Conservation (phyloP, 345 rosid species). For the Boechera divaricarpa region DNA sequence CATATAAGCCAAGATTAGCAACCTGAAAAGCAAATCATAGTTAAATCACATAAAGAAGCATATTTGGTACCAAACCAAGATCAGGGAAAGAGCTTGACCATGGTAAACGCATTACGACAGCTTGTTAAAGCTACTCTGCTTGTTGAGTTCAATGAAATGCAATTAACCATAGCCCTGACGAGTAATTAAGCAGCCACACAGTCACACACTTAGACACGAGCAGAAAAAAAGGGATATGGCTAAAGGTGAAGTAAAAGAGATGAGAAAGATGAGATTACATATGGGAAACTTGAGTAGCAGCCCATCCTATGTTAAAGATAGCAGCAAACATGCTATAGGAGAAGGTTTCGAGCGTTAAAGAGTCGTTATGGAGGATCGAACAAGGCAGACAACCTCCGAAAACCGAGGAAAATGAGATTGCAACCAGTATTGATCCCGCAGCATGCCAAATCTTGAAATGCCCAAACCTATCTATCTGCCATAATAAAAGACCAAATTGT, state of each 20-base stretch:
- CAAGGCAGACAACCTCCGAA: constrained; percentile 93
- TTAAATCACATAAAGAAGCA: constrained; percentile 15
- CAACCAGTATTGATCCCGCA: constrained; percentile 89
- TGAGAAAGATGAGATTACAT: constrained; percentile 57
- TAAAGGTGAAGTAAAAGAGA: constrained; percentile 17
- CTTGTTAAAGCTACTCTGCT: constrained; percentile 89
- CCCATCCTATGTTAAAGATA: constrained; percentile 96
- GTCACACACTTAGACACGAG: constrained; percentile 23
- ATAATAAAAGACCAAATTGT: constrained; percentile 22
- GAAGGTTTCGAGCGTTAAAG: constrained; percentile 62
- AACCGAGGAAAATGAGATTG: constrained; percentile 93
- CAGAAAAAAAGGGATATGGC: neutral
- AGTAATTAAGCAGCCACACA: constrained; percentile 4
- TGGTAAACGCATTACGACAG: constrained; percentile 94
- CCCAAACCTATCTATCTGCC: constrained; percentile 97
- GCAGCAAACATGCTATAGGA: constrained; percentile 89
- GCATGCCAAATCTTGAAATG: constrained; percentile 95
- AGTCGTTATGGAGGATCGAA: constrained; percentile 55
- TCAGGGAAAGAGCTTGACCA: constrained; percentile 57
- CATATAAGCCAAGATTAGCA: constrained; percentile 90
- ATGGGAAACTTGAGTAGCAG: constrained; percentile 97
- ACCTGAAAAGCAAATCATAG: constrained; percentile 51
- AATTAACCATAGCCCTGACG: constrained; percentile 90
- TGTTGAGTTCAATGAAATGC: constrained; percentile 85
- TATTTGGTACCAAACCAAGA: constrained; percentile 18